Evolutionary conservation across 352 stramenopile species (phyloP).

Genomic region (Globisporangium yorkense): DNA sequence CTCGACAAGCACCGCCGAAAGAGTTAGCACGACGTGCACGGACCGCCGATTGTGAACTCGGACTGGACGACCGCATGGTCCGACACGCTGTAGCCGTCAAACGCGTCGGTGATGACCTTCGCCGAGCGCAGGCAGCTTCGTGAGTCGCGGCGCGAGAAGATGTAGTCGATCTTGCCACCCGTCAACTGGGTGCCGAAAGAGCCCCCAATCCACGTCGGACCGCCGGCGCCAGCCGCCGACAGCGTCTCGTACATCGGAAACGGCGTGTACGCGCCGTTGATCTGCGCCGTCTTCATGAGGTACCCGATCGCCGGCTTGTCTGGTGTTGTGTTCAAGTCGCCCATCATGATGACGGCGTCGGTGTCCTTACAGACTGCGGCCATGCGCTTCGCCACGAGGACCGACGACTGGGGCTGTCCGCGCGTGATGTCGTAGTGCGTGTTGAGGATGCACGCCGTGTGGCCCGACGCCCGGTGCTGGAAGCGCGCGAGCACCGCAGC

Average conservation of each 20-base stretch:
- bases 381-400: slow-evolving; percentile 42
- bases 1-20: background rate
- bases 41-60: slow-evolving; percentile 48
- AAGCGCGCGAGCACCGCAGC: slow-evolving; percentile 54
- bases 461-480: slow-evolving; percentile 17
- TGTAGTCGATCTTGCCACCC: slow-evolving; percentile 60
- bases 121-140: slow-evolving; percentile 36
- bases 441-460: slow-evolving; percentile 65
- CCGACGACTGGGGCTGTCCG: slow-evolving; percentile 47
- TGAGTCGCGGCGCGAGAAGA: slow-evolving; percentile 43
- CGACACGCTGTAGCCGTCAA: slow-evolving; percentile 45
- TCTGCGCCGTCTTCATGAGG: slow-evolving; percentile 16
- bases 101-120: slow-evolving; percentile 39
- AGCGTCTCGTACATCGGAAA: slow-evolving; percentile 64
- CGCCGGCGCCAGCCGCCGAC: slow-evolving; percentile 26
- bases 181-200: slow-evolving; percentile 31
- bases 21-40: background rate
- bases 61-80: slow-evolving; percentile 60
- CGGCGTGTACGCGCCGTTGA: slow-evolving; percentile 26
- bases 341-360: slow-evolving; percentile 61
- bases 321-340: slow-evolving; percentile 55
- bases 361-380: slow-evolving; percentile 26
- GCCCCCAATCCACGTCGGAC: slow-evolving; percentile 54
- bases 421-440: slow-evolving; percentile 64
- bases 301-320: slow-evolving; percentile 34